Evolutionary conservation across 176 grass and related monocot species (phyloP).

Genomic region (Oryza glaberrima): DNA sequence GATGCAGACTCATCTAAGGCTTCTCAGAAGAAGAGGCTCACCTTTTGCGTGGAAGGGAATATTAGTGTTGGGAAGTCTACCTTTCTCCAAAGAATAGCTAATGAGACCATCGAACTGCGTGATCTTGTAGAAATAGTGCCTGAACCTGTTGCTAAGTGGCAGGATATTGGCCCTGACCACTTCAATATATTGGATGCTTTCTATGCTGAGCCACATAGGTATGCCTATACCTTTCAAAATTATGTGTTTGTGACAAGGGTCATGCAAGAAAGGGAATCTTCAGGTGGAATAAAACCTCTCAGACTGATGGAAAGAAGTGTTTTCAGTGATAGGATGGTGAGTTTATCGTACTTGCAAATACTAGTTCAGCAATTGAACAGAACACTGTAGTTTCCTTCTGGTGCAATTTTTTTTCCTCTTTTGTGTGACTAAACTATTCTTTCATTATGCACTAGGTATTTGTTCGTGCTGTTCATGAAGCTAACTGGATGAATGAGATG

Average conservation of each 20-base stretch:
- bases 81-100: conserved; percentile 92
- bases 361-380: conserved; percentile 16
- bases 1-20: conserved; percentile 51
- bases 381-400: not conserved
- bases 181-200: conserved; percentile 96
- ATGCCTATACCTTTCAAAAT: conserved; percentile 99
- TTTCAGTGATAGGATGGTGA: conserved; percentile 97
- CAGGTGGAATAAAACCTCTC: conserved; percentile 87
- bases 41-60: conserved; percentile 99
- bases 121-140: conserved; percentile 98
- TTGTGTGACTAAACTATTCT: not conserved
- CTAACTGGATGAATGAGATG: conserved; percentile 99
- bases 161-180: conserved; percentile 94
- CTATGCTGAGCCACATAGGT: conserved; percentile 84
- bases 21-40: conserved; percentile 70
- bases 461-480: conserved; percentile 94
- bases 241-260: conserved; percentile 98
- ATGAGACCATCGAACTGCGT: conserved; percentile 92
- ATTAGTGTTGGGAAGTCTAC: conserved; percentile 97
- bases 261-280: conserved; percentile 98
- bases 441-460: conserved; percentile 62
- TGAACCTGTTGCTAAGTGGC: conserved; percentile 91
- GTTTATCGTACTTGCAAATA: conserved; percentile 34
- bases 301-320: conserved; percentile 99
- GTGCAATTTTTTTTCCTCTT: not conserved